Evolutionary conservation across 23 red algal species (phyloP).

Genomic region (Cyanidium caldarium): DNA sequence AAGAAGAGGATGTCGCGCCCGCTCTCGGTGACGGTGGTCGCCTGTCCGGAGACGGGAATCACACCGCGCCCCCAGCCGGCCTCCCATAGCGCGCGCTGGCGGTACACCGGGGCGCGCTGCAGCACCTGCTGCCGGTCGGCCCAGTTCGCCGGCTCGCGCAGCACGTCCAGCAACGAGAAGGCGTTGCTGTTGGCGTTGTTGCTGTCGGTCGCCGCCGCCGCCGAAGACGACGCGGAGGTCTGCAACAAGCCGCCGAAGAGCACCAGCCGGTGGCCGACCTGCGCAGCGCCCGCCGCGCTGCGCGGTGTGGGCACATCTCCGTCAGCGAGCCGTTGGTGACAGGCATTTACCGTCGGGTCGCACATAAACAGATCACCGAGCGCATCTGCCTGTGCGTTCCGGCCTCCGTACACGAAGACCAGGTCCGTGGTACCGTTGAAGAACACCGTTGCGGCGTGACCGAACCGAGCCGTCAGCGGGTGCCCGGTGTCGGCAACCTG

Average conservation of each 20-base stretch:
- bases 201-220: neutral
- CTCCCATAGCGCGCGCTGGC: neutral
- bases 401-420: neutral
- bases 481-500: neutral
- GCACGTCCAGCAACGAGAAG: neutral
- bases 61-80: neutral
- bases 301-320: neutral
- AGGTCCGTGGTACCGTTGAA: slow-evolving; percentile 5
- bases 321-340: neutral
- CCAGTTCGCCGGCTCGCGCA: neutral
- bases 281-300: neutral
- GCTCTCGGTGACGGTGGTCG: neutral
- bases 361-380: neutral
- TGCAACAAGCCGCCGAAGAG: neutral
- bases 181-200: neutral
- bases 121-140: neutral
- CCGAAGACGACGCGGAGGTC: neutral
- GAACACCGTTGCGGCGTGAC: neutral
- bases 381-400: neutral
- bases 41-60: neutral
- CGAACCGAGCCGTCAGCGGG: neutral
- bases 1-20: neutral
- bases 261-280: neutral
- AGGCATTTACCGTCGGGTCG: neutral
- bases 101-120: neutral